Evolutionary conservation across 257 asterid species (phyloP), one percentile per base, ranked within the genome.

Genomic region (Eustoma russellianum): DNA sequence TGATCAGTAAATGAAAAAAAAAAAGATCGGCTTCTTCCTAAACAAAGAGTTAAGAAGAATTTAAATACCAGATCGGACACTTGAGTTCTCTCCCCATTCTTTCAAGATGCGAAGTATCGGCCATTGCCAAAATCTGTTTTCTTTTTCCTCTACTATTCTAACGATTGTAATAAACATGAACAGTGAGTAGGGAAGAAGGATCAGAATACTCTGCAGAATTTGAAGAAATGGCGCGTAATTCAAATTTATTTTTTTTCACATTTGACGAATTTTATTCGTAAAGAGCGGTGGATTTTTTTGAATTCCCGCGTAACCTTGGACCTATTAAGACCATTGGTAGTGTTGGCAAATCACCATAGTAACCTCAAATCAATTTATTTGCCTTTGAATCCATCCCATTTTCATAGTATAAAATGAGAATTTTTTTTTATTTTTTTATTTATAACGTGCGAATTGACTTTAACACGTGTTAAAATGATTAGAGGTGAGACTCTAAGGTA

Each of bases 21-120:
- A 19, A 19, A 19, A 19, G 3, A 19, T 19, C 28, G 28, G 28
- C 1, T 38, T 38, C 11, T 2, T 38, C 43, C 43, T 7, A 38
- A 38, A 38, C 1, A 24, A 43, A 13, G 6, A 34, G n/a, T 19
- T 35, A 53, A 30, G 30, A 49, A 48, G 6, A 5, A 41, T 13
- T n/a, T 63, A 50, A 13, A 33, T 74, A 87, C 98, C 98, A 91
- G 58, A 91, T 91, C 17, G 98, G 96, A 48, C 98, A 91, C 72
- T 91, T 87, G 74, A 91, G 98, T 77, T 91, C 98, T 78, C 90
- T 77, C 15, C 95, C 98, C 98, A 91, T 82, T 59, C 77, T 82
- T 63, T 87, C 98, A 3, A 87, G 88, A 59, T 91, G 92, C 13
- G 86, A 79, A 47, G 73, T 52, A 54, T 82, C 93, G 17, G 93